Conservation (phyloP, 192 early-diverging fungal genomes). For the Rhizoclosmatium sp. region DNA sequence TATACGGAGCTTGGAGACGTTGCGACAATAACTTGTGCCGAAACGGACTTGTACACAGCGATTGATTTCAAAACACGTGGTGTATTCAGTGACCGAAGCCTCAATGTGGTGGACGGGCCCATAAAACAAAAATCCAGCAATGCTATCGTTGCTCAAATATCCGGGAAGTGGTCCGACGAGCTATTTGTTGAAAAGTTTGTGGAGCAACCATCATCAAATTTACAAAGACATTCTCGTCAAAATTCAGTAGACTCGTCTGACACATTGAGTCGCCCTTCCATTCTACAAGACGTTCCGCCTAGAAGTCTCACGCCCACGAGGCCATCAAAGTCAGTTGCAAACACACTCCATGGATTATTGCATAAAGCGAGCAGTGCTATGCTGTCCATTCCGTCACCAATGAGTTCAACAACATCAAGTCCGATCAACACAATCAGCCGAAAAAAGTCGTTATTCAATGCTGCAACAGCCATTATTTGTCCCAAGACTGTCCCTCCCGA, state of each 20-base stretch:
- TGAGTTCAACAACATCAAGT: slow-evolving; percentile 30
- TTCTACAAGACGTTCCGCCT: not conserved
- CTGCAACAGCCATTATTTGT: slow-evolving; percentile 42
- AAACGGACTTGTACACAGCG: slow-evolving; percentile 59
- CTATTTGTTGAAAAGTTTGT: slow-evolving; percentile 53
- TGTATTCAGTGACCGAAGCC: slow-evolving; percentile 75
- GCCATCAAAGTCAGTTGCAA: not conserved
- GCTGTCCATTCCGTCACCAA: not conserved
- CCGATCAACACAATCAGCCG: slow-evolving; percentile 54
- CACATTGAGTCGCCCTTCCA: too few relatives aligned
- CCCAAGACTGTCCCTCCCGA: slow-evolving; percentile 60
- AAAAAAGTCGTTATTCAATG: slow-evolving; percentile 53
- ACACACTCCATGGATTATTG: not conserved
- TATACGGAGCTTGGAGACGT: slow-evolving; percentile 66
- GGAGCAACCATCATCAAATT: too few relatives aligned
- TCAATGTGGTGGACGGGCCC: slow-evolving; percentile 68
- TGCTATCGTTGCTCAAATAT: not conserved
- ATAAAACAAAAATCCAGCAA: slow-evolving; percentile 44
- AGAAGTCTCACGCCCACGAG: not conserved
- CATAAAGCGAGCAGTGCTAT: not conserved
- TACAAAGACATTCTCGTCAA: too few relatives aligned
- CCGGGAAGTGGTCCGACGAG: slow-evolving; percentile 86
- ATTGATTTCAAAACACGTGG: slow-evolving; percentile 44
- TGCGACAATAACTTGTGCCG: slow-evolving; percentile 68
- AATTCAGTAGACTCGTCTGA: too few relatives aligned